Conservation (phyloP, 805 yeast species). For the Saccharomyces eubayanus region DNA sequence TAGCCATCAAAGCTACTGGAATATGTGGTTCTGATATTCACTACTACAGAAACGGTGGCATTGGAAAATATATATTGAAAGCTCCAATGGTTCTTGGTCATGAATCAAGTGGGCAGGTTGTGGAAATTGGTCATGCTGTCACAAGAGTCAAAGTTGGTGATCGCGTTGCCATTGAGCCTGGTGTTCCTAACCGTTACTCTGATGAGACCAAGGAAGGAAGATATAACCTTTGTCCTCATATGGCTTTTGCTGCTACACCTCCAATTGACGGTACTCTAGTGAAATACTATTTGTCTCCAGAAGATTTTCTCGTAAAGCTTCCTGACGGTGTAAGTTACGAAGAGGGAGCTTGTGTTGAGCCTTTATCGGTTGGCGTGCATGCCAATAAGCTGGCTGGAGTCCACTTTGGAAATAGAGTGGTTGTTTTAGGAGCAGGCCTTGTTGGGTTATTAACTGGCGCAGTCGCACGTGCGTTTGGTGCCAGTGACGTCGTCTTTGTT, state of each 20-base stretch:
- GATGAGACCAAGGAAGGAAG: constrained; percentile 66
- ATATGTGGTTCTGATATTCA: constrained; percentile 82
- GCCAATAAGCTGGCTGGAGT: constrained; percentile 55
- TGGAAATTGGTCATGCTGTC: constrained; percentile 58
- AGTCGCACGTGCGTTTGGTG: constrained; percentile 65
- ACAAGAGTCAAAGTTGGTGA: constrained; percentile 65
- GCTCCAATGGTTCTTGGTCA: constrained; percentile 82
- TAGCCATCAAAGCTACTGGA: constrained; percentile 72
- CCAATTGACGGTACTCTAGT: constrained; percentile 72
- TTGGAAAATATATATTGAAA: constrained; percentile 63
- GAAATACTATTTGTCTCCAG: constrained; percentile 63
- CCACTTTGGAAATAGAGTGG: constrained; percentile 56
- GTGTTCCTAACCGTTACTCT: constrained; percentile 66
- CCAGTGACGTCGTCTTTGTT: constrained; percentile 55
- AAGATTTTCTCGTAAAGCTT: constrained; percentile 68
- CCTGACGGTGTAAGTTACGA: constrained; percentile 71
- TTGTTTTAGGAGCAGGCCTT: constrained; percentile 81
- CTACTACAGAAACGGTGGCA: constrained; percentile 65
- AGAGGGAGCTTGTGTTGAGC: constrained; percentile 81
- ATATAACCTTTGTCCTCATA: constrained; percentile 73
- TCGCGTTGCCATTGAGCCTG: constrained; percentile 80
- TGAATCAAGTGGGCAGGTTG: constrained; percentile 69
- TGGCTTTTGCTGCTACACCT: constrained; percentile 86
- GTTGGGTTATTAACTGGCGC: constrained; percentile 68
- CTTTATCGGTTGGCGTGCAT: constrained; percentile 76